These are phyloP conservation scores for Herpetospermum pedunculosum DNA, from an alignment of 306 rosid species.

Conservation along the genomic window DNA sequence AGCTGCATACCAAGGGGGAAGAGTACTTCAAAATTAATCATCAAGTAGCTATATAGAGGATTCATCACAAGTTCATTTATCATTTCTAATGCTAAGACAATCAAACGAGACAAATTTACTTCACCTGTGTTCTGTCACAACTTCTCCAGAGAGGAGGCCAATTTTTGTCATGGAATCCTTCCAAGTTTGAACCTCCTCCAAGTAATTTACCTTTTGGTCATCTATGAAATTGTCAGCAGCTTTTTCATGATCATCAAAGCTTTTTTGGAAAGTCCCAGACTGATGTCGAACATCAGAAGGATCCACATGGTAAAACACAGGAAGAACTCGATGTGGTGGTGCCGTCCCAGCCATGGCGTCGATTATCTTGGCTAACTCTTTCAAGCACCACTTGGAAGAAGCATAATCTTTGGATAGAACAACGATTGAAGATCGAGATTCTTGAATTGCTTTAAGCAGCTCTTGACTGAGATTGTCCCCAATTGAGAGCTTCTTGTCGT, in stretches of 20 bases:
- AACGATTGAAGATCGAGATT: not conserved
- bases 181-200: not conserved
- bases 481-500: not conserved
- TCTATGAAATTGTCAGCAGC: not conserved
- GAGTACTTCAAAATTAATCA: no score
- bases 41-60: not conserved
- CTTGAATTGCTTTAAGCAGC: not conserved
- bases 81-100: not conserved
- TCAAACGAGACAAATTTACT: not conserved
- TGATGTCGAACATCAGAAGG: constrained; percentile 20
- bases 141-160: not conserved
- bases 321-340: not conserved
- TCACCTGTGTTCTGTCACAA: not conserved
- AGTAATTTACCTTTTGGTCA: not conserved
- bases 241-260: constrained; percentile 8
- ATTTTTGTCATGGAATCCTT: not conserved
- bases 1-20: not conserved
- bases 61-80: not conserved
- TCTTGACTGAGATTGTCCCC: not conserved
- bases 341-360: not conserved
- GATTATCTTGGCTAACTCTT: not conserved
- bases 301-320: constrained; percentile 6
- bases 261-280: constrained; percentile 7
- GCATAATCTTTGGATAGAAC: not conserved
- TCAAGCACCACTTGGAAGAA: constrained; percentile 11